These are phyloP conservation scores for Thelephora terrestris DNA, from an alignment of 1,284 basidiomycete genomes.

Conservation along the genomic window DNA sequence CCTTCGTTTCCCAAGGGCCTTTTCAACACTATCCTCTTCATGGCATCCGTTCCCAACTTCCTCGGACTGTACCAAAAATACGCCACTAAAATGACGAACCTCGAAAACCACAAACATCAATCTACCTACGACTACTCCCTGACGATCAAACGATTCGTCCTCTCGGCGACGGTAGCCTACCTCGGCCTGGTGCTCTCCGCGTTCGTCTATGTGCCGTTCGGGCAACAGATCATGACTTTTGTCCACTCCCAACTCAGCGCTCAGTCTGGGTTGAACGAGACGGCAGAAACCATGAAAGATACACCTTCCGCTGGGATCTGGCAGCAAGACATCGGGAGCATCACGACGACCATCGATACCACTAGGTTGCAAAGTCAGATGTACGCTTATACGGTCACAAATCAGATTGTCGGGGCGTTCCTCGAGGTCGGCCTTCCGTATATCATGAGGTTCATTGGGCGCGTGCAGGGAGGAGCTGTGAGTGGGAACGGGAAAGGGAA, in stretches of 20 bases:
- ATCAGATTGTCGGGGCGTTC: conserved; percentile 79
- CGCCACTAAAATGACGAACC: conserved; percentile 66
- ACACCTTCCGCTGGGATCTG: conserved; percentile 28
- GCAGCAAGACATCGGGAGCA: conserved; percentile 40
- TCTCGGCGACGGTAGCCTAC: conserved; percentile 86
- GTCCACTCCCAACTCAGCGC: conserved; percentile 31
- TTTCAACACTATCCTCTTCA: conserved; percentile 79
- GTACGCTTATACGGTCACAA: conserved; percentile 92
- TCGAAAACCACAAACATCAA: conserved; percentile 87
- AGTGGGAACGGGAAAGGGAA: conserved; percentile 12
- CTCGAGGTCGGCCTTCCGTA: conserved; percentile 82
- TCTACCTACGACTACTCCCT: conserved; percentile 71
- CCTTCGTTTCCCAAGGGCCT: conserved; percentile 41
- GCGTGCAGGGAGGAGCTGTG: neutral
- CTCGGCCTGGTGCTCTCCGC: conserved; percentile 77
- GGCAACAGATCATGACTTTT: conserved; percentile 64
- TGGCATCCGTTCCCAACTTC: conserved; percentile 74
- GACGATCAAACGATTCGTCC: conserved; percentile 86
- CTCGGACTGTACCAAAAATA: conserved; percentile 69
- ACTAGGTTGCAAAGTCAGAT: conserved; percentile 82
- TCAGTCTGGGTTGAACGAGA: conserved; percentile 2
- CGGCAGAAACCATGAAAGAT: conserved; percentile 7
- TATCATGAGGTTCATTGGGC: conserved; percentile 50
- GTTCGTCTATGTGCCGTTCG: conserved; percentile 90
- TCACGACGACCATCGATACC: conserved; percentile 49